Conservation (phyloP, 75 land plant species). For the Picea sitchensis region DNA sequence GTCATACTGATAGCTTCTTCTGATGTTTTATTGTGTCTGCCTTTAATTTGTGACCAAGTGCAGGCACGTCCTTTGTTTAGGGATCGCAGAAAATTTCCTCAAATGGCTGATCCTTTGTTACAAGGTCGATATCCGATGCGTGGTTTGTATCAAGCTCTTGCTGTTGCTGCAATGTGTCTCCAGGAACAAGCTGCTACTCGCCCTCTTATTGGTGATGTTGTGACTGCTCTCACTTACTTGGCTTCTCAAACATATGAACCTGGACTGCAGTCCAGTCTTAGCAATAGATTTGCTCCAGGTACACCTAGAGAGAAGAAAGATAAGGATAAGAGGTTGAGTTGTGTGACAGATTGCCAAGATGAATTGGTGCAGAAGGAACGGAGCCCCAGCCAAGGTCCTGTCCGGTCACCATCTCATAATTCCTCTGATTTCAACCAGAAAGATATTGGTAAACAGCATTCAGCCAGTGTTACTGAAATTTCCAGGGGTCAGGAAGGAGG, state of each 20-base stretch:
- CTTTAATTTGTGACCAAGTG: background rate
- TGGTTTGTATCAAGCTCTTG: constrained; percentile 86
- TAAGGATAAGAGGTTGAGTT: constrained; percentile 15
- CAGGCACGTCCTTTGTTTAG: constrained; percentile 87
- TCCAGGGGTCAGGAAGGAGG: constrained; percentile 27
- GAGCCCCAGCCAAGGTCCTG: constrained; percentile 11
- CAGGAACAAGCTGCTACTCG: constrained; percentile 92
- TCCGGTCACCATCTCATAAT: constrained; percentile 40
- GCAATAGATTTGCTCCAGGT: constrained; percentile 39
- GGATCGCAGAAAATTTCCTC: constrained; percentile 78
- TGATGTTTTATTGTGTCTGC: no score
- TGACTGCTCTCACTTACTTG: constrained; percentile 75
- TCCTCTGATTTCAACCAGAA: constrained; percentile 53
- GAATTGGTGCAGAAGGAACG: constrained; percentile 15
- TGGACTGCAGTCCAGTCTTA: constrained; percentile 17
- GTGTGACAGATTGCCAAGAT: constrained; percentile 12
- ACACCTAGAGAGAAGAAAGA: constrained; percentile 41
- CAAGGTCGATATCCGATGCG: constrained; percentile 84
- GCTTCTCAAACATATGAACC: constrained; percentile 87
- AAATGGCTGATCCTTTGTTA: constrained; percentile 86
- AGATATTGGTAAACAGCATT: constrained; percentile 38
- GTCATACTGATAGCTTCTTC: no score
- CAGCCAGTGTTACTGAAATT: constrained; percentile 14
- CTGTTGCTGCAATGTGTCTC: constrained; percentile 92
- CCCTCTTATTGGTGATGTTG: constrained; percentile 92